Evolutionary conservation across 2,329 filamentous ascomycete genomes (phyloP), one percentile per base, ranked within the genome.

Genomic region (Sporothrix pallida): DNA sequence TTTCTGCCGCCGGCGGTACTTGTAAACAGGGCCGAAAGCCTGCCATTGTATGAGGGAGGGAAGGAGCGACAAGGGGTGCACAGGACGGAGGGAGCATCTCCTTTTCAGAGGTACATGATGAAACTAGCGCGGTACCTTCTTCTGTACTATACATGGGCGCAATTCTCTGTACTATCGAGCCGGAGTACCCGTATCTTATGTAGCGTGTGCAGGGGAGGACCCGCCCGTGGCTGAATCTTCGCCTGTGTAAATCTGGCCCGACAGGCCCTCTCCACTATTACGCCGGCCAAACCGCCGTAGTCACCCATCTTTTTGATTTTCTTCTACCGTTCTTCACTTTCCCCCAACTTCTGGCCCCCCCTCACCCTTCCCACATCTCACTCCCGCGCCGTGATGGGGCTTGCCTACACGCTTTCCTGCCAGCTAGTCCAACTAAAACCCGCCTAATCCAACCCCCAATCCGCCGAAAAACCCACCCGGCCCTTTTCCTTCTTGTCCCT

Each of bases 241-340:
- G 72, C 70, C 71, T 75, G 46, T 75, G 73, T 69, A 10, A 37
- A 60, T 75, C 74, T 76, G 74, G 72, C 73, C 74, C 73, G 72
- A 72, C 70, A 71, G 23, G 48, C 48, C 74, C 74, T 79, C 85
- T 83, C 86, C 86, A 88, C 86, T 86, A 87, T 88, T 87, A 84
- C 81, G 85, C 86, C 86, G 86, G 86, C 82, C 81, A 87, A 85
- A 86, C 80, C 84, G 86, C 86, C 86, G 86, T 82, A 80, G 81
- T 79, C 79, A 81, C 80, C 78, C 81, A 80, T 81, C 73, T 70
- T 73, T 37, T 67, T 65, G 20, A 37, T 68, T 17, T 65, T 72
- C 70, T 71, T 54, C 69, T 67, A 48, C 48, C 50, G 20, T 69
- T 60, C 13, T 62, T 72, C 50, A 5, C 54, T 17, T 20, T 67